phyloP scores from a whole-genome alignment of 2,329 filamentous ascomycete genomes.

The Macrophomina phaseolina region DNA sequence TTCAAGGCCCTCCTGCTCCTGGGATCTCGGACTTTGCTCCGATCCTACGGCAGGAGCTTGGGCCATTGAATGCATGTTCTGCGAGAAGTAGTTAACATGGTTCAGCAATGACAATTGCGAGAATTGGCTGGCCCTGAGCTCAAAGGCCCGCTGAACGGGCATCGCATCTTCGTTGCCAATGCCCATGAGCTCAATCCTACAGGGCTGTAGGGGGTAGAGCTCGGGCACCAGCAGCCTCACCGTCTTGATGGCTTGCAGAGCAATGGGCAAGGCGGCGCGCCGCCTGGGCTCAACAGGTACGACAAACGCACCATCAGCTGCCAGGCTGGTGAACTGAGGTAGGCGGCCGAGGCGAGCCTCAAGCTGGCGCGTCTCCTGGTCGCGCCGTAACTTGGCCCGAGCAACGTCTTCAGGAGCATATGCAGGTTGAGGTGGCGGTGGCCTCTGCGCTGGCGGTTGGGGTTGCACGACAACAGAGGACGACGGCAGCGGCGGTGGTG shows the following conservation, averaged over 20 bases:
- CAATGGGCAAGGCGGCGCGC: conserved; percentile 63
- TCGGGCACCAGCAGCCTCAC: conserved; percentile 72
- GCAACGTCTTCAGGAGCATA: conserved; percentile 60
- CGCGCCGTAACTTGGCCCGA: conserved; percentile 67
- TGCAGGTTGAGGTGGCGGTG: conserved; percentile 18
- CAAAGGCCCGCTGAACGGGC: conserved; percentile 69
- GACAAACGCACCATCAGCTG: conserved; percentile 70
- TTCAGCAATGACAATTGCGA: conserved; percentile 70
- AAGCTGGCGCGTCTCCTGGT: conserved; percentile 72
- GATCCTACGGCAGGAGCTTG: conserved; percentile 34
- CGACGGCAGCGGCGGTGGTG: background rate
- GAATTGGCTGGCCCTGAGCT: conserved; percentile 61
- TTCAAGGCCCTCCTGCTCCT: background rate
- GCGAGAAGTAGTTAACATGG: conserved; percentile 75
- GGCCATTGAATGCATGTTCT: conserved; percentile 73
- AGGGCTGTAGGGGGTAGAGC: conserved; percentile 73
- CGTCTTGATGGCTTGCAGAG: conserved; percentile 66
- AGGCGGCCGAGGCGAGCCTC: conserved; percentile 75
- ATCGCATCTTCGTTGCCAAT: conserved; percentile 66
- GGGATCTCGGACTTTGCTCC: conserved; percentile 2
- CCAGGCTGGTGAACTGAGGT: conserved; percentile 69
- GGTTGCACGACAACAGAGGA: background rate
- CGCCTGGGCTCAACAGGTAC: conserved; percentile 72
- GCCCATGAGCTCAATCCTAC: conserved; percentile 69
- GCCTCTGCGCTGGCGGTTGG: conserved; percentile 19